Conservation (phyloP, 2,329 filamentous ascomycete genomes). For the Pyricularia sp. region DNA sequence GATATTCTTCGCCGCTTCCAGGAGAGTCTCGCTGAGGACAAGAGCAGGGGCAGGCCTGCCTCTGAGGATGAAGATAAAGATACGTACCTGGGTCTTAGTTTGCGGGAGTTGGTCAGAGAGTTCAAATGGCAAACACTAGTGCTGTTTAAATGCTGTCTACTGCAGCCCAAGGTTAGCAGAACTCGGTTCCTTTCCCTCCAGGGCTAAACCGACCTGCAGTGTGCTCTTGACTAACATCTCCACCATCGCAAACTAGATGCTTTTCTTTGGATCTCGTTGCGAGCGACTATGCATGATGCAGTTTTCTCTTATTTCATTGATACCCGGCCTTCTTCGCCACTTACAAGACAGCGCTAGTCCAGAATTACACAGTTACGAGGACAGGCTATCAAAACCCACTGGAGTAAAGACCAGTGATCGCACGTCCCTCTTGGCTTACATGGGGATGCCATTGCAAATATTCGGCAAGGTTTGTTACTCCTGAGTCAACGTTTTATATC, state of each 20-base stretch:
- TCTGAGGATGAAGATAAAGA: slow-evolving; percentile 67
- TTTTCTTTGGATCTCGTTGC: slow-evolving; percentile 96
- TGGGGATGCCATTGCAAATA: slow-evolving; percentile 89
- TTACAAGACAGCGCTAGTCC: slow-evolving; percentile 95
- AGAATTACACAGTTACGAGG: slow-evolving; percentile 77
- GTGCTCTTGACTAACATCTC: background rate
- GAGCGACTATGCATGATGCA: slow-evolving; percentile 97
- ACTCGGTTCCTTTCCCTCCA: background rate
- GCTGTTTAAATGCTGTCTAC: slow-evolving; percentile 82
- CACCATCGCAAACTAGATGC: slow-evolving; percentile 55
- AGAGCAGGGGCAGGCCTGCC: slow-evolving; percentile 38
- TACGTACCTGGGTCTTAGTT: slow-evolving; percentile 78
- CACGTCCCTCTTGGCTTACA: slow-evolving; percentile 80
- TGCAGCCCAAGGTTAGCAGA: slow-evolving; percentile 76
- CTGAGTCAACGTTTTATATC: slow-evolving; percentile 3
- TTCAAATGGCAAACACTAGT: slow-evolving; percentile 94
- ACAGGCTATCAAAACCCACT: slow-evolving; percentile 65
- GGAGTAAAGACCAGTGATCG: slow-evolving; percentile 88
- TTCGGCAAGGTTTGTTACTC: slow-evolving; percentile 67
- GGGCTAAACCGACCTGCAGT: background rate
- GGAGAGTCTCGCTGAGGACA: slow-evolving; percentile 69
- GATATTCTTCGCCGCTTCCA: slow-evolving; percentile 89
- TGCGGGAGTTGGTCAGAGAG: slow-evolving; percentile 86
- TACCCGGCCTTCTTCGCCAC: slow-evolving; percentile 82
- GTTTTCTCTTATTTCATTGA: slow-evolving; percentile 90